Base-by-base conservation (phyloP, 371 early-diverging fungal genomes). In the Lichtheimia ornata region DNA sequence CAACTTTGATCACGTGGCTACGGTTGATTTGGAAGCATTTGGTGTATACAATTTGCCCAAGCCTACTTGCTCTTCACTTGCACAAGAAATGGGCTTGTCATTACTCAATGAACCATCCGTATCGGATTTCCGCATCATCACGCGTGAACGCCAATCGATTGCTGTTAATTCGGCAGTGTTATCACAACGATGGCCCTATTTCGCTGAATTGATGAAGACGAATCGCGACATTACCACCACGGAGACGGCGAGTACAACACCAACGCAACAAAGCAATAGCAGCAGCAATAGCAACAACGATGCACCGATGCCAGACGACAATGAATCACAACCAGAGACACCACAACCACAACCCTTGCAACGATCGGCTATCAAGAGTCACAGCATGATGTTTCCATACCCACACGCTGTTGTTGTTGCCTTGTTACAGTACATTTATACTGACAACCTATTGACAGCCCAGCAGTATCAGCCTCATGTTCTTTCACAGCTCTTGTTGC, bases 371-470 rank as follows among this genome's bases (percentile, higher is more conserved):
- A 64, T 58, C 49, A 69, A 63, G 28, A 35, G 58, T 27, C 65
- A 64, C 24, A 65, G 62, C 43, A 65, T 65, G 65, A 25, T 73
- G 3, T 79, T 88, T 7, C 85, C 85, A 1, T 86, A 82, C 42
- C 59, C 85, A 17, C 82, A 83, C 52, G 77, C 83, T 22, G 80
- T 83, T 17, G 72, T 88, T 35, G 71, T 81, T 24, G 81, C 83
- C 1, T 83, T 88, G 51, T 67, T 87, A 6, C 88, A 87, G 57
- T 89, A 79, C 57, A 65, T 87, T 53, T 87, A 89, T 63, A 89
- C 88, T 0, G 87, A 82, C 66, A 81, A 82, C 53, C 65, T 89
- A 12, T 72, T 78, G 47, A 84, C 86, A 0, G 66, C 83, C 42
- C 80, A 84, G 60, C 78, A 77, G 56, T 75, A 79, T 53, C 65